Percentiles rank a stretch among this genome's conserved stretches.
Evolutionary conservation across 805 yeast genomes (phyloP).

Genomic region (Nakazawaea wyomingensis): DNA sequence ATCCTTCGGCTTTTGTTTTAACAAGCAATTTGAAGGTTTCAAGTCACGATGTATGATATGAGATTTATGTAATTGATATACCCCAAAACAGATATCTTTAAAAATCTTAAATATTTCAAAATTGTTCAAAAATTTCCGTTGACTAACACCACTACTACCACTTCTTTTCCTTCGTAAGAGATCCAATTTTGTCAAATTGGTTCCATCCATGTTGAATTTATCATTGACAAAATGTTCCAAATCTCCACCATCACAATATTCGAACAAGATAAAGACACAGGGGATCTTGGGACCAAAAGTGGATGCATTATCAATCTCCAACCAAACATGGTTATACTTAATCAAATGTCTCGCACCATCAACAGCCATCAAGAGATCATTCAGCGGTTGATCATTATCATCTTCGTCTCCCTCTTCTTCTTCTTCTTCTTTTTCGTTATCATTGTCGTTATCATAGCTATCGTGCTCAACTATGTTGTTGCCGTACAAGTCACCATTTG

Average conservation of each 20-base stretch:
- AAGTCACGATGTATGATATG: constrained; percentile 85
- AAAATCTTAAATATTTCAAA: constrained; percentile 66
- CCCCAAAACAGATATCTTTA: constrained; percentile 64
- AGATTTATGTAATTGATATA: constrained; percentile 62
- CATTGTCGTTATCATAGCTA: no score
- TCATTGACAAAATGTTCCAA: constrained; percentile 58
- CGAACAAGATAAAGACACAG: constrained; percentile 72
- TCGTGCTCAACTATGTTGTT: no score
- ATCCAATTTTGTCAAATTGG: constrained; percentile 28
- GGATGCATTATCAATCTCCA: constrained; percentile 56
- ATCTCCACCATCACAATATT: constrained; percentile 86
- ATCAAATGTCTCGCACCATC: constrained; percentile 52
- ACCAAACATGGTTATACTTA: constrained; percentile 88
- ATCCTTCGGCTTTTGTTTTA: constrained; percentile 33
- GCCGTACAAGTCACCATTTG: constrained; percentile 22
- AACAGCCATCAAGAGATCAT: constrained; percentile 5
- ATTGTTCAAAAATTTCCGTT: constrained; percentile 34
- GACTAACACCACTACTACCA: not conserved
- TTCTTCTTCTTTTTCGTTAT: no score
- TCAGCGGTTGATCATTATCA: constrained; percentile 1
- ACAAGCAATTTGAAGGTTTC: constrained; percentile 82
- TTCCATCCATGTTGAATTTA: constrained; percentile 28
- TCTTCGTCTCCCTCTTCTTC: not conserved
- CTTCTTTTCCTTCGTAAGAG: constrained; percentile 16
- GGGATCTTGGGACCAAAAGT: constrained; percentile 53